Base-by-base conservation (phyloP, 148 eudicot species). In the Chenopodium quinoa region DNA sequence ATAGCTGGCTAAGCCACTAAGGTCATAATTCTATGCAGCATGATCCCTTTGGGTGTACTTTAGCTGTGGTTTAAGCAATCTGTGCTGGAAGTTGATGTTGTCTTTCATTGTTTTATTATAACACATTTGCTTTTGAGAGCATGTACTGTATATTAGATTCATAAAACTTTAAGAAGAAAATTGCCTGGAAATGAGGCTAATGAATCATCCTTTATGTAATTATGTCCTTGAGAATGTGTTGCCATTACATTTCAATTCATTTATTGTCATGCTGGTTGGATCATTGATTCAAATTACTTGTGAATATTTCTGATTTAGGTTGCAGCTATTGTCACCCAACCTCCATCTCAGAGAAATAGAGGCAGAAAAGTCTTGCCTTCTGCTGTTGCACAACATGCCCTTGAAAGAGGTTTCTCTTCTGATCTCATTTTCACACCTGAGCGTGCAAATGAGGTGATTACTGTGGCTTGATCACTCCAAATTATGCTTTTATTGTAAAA, bases 241-340 rank as follows among this genome's bases (percentile, higher is more conserved):
- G 75, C 75, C 50, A 9, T 71, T 40, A 37, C 50, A 16, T 7
- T 25, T 7, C 62, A 8, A 19, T 52, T 52, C 4, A 2, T 52
- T 12, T 12, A 52, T 10, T 52, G 16, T 40, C 44, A 40, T 40
- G 44, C 44, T 40, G 44, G 44, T 40, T 40, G 44, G 44, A 40
- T 40, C 44, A 40, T 40, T 40, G 44, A 48, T 9, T 23, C 29
- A 27, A 66, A 67, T 47, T 7, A 56, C 44, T 70, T 9, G 31
- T 64, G 63, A 31, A 63, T 60, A 44, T 25, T 40, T 84, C 48
- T 82, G 70, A 63, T 81, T 32, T 87, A 96, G 99, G 90, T 96
- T 77, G 92, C 92, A 78, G 98, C 93, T 25, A 89, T 96, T 85
- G 98, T 96, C 56, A 96, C 97, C 73, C 99, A 96, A 74, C 99